Conservation (phyloP, 2,329 filamentous ascomycete species). For the Cercospora sp. region DNA sequence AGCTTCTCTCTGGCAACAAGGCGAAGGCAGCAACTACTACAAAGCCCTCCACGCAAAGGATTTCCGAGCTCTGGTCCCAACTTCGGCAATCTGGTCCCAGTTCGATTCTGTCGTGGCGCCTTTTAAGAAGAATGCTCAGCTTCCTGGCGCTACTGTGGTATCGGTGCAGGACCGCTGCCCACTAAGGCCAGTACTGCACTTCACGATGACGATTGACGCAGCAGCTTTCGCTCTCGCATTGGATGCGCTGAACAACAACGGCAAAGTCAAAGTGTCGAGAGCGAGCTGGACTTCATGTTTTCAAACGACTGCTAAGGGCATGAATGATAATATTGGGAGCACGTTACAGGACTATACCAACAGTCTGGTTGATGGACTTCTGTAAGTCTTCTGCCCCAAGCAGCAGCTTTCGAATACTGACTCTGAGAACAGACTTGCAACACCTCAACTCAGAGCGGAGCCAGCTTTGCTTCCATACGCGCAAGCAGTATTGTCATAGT, state of each 20-base stretch:
- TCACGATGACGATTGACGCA: slow-evolving; percentile 33
- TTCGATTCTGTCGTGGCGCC: slow-evolving; percentile 35
- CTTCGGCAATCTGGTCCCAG: slow-evolving; percentile 33
- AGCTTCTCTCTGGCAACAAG: slow-evolving; percentile 36
- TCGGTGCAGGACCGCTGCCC: slow-evolving; percentile 33
- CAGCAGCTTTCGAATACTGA: background rate
- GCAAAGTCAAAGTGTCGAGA: slow-evolving; percentile 25
- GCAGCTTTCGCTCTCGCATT: slow-evolving; percentile 34
- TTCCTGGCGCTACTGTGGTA: slow-evolving; percentile 32
- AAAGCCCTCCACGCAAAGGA: slow-evolving; percentile 29
- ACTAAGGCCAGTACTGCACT: slow-evolving; percentile 27
- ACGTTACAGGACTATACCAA: slow-evolving; percentile 21
- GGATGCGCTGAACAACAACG: slow-evolving; percentile 34
- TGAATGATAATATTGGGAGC: slow-evolving; percentile 25
- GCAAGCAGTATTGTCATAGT: background rate
- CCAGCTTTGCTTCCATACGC: slow-evolving; percentile 10
- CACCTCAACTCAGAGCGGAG: slow-evolving; percentile 12
- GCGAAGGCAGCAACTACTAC: slow-evolving; percentile 34
- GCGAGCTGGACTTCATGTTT: slow-evolving; percentile 24
- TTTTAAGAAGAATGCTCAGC: slow-evolving; percentile 30
- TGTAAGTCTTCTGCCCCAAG: slow-evolving; percentile 19
- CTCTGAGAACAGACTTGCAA: slow-evolving; percentile 5
- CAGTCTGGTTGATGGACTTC: slow-evolving; percentile 28
- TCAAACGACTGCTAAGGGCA: slow-evolving; percentile 26
- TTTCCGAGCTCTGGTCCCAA: slow-evolving; percentile 34